Base-by-base conservation (phyloP, 371 early-diverging fungal species). In the Blakeslea trispora region DNA sequence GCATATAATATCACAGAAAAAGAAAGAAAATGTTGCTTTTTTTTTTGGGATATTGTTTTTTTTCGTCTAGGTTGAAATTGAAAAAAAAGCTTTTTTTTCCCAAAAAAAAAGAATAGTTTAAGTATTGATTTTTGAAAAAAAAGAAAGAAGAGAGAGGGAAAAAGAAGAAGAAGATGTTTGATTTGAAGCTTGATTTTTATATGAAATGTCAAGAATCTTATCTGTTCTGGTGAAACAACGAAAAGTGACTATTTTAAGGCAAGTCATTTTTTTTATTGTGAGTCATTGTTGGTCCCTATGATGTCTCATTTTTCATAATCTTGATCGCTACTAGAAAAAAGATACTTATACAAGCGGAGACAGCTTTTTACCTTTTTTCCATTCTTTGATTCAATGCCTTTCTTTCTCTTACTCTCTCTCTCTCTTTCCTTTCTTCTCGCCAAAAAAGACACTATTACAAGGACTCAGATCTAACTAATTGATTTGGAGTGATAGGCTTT, bases 1-100 rank as follows among this genome's bases (percentile, higher is more conserved):
- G 62, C 75, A 75, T 75, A 64, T 59, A 73, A 45, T 28, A 42
- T 17, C 13, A 52, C 39, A 31, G 34, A 45, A 24, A 40, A 40
- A 31, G n/a, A 45, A 18, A 2, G 28, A 28, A 28, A 28, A 5
- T 28, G 10, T 28, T 18, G 34, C 17, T 28, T n/a, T 47, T 47
- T 47, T n/a, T 9, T 48, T 28, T 9, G 11, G 21, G 22, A 10
- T 4, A 2, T 37, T 37, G 37, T 37, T 37, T 13, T 22, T 32
- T 9, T 4, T 34, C 13, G 23, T 40, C 14, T 21, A 42, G 45
- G 31, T 2, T n/a, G 18, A 31, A 18, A 42, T 42, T 17, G 23
- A 43, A 34, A 31, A 37, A 14, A 13, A 18, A 1, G 32, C 35
- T 44, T 35, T n/a, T 8, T 22, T 24, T 22, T 31, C 4, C 41